Evolutionary conservation across 2,329 filamentous ascomycete genomes (phyloP).

Genomic region (Stagonosporopsis vannaccii): DNA sequence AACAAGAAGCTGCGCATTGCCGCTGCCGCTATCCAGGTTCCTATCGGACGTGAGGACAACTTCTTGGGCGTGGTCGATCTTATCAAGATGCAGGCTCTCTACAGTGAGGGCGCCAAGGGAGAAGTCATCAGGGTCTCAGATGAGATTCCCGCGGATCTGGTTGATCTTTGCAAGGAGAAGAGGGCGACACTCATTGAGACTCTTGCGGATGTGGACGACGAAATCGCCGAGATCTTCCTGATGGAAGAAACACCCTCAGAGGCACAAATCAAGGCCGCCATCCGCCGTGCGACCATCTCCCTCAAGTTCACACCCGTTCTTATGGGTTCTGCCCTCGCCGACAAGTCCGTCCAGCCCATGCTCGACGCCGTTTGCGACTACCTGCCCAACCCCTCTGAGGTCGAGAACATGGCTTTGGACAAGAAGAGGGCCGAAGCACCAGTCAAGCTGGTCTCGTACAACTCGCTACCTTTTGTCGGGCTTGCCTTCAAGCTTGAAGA

Average conservation of each 20-base stretch:
- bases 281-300: conserved; percentile 86
- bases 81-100: conserved; percentile 89
- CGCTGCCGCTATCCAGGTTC: conserved; percentile 91
- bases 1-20: conserved; percentile 93
- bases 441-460: conserved; percentile 91
- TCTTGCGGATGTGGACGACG: conserved; percentile 95
- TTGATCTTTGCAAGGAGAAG: conserved; percentile 80
- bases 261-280: conserved; percentile 88
- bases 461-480: conserved; percentile 90
- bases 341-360: conserved; percentile 96
- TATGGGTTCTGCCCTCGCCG: conserved; percentile 94
- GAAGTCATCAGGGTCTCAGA: conserved; percentile 78
- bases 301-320: conserved; percentile 93
- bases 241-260: conserved; percentile 82
- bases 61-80: conserved; percentile 94
- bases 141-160: conserved; percentile 81
- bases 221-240: conserved; percentile 93
- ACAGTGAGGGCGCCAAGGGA: conserved; percentile 84
- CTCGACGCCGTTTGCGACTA: conserved; percentile 96
- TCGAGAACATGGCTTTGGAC: conserved; percentile 89
- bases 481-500: conserved; percentile 99
- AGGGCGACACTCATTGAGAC: conserved; percentile 89
- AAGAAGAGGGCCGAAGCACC: conserved; percentile 77
- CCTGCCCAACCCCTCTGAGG: conserved; percentile 88
- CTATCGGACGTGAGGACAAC: conserved; percentile 89